Evolutionary conservation across 345 rosid genomes (phyloP), one percentile per base, ranked within the genome.

Genomic region (Lenwebbia sp.): DNA sequence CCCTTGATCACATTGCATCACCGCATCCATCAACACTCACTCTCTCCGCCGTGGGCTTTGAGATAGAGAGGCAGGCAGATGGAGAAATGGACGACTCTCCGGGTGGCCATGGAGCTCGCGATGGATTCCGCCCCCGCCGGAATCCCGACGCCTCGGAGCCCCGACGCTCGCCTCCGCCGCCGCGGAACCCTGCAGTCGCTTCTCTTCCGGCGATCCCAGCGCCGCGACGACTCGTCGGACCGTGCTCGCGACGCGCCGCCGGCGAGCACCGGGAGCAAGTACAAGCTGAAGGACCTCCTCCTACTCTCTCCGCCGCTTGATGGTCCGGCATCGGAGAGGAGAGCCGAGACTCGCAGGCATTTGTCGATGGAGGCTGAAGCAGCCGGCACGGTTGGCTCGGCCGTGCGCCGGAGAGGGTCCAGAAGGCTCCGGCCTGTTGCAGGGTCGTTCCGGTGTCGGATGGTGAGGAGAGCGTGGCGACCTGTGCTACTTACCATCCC

Each of bases 111-210:
- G 94, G 92, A 92, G 14, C 70, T 94, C 40, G 94, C 95, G 5
- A 88, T 94, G 33, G 94, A 91, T 87, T 95, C 98, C 86, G 86
- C 94, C 15, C 89, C 92, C 4, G 14, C 93, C 0, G 90, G 94
- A 54, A 92, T 92, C 47, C 94, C 95, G 2, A 91, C 96, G 2
- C 92, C 94, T 1, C 93, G 93, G 30, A 94, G 97, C 85, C 98
- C 96, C 0, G 91, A 94, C 6, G 60, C 94, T 19, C 94, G 95
- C 86, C 97, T 98, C 3, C 97, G 93, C 90, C 96, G 95, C 84
- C 93, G 98, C 25, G 94, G 90, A 86, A 96, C 99, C n/a, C 94
- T 96, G 70, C 96, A 95, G 78, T 94, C 95, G 91, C 88, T 96
- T 26, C 94, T 96, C 86, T 89, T 89, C 33, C 93, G 91, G 49